Percentiles rank a stretch among this genome's conserved stretches.
Evolutionary conservation across 208 protist genomes (phyloP).

Genomic region (Trichomonas vaginalis): DNA sequence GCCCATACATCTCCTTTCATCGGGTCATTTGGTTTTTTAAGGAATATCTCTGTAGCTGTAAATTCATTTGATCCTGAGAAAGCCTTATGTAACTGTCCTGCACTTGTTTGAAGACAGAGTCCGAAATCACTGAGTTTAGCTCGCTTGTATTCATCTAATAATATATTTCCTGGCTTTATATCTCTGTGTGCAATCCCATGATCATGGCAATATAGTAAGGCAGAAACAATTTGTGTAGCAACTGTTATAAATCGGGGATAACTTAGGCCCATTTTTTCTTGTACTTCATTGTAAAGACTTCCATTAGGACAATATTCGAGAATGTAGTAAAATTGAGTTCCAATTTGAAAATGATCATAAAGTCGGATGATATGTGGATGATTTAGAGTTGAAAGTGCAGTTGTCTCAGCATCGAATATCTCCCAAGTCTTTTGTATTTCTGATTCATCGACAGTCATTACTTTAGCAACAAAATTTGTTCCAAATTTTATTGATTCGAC

Average conservation of each 20-base stretch:
- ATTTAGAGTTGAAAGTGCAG: neutral
- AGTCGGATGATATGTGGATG: neutral
- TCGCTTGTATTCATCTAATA: neutral
- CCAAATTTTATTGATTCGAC: neutral
- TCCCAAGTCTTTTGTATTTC: neutral
- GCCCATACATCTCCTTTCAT: neutral
- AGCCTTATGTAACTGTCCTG: neutral
- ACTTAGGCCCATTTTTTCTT: neutral
- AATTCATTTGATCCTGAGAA: neutral
- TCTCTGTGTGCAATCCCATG: neutral
- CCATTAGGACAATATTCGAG: conserved; percentile 12
- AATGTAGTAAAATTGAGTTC: neutral
- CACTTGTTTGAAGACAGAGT: neutral
- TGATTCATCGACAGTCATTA: neutral
- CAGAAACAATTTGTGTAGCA: neutral
- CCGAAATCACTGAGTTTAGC: neutral
- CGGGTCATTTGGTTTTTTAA: neutral
- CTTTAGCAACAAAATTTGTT: neutral
- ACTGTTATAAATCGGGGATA: neutral
- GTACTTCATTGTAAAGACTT: neutral
- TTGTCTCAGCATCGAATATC: neutral
- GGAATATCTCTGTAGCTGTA: neutral
- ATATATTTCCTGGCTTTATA: neutral
- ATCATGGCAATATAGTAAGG: neutral
- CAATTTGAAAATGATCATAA: neutral